Evolutionary conservation across 2,329 filamentous ascomycete species (phyloP), one percentile per base, ranked within the genome.

Genomic region (Periconia macrospinosa): DNA sequence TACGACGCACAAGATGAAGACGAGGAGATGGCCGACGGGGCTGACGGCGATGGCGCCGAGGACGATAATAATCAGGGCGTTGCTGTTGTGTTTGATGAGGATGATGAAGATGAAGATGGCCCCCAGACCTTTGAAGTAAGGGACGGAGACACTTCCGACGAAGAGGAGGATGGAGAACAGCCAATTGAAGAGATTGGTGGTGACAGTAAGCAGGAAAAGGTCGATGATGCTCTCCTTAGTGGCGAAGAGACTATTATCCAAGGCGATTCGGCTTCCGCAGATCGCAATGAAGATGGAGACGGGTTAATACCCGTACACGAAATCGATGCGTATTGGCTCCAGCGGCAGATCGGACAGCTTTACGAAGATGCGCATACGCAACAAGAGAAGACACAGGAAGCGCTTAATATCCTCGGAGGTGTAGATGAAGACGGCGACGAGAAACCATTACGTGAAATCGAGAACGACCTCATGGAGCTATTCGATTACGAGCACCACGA

Each of bases 401-500:
- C 92, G 0, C 81, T 99, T 50, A 85, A 87, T 35, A 92, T 95
- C 45, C 82, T 99, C 50, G 89, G 90, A 30, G 92, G 90, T 43
- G 83, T 88, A 58, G 82, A 86, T 2, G 88, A 84, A 47, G 88
- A 89, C 51, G 92, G 89, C 15, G 88, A 93, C 55, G 91, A 95
- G 67, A 92, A 90, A 73, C 83, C 90, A 14, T 80, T 97, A 30
- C 87, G 93, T 66, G 93, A 99, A 68, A 92, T 97, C 52, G 94
- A 99, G 69, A 99, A 99, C 73, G 94, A 99, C 58, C 81, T 99
- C 53, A 97, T 97, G 90, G 94, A 97, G 66, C 83, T 99, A 0
- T 97, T 99, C 65, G 94, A 99, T 67, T 99, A 96, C 67, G 93
- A 97, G 66, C 90, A 97, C 68, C 91, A 95, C 56, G 92, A 97